These are phyloP conservation scores for Isabelozyma rhagii DNA, from an alignment of 805 yeast genomes.

Conservation along the genomic window DNA sequence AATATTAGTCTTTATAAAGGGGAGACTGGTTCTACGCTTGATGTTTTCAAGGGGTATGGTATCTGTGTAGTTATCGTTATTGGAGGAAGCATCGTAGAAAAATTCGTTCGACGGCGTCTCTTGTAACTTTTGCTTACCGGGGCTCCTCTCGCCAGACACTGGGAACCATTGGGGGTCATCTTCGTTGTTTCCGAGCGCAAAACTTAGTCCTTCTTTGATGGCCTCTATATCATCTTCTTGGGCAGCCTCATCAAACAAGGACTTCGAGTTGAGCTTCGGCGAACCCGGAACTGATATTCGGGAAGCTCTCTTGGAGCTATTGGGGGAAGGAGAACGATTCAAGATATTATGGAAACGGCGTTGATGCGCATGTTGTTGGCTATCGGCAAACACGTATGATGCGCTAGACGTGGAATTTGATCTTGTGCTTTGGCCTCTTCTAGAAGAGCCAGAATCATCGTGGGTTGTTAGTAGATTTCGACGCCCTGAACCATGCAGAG, in stretches of 20 bases:
- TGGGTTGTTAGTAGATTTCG: neutral
- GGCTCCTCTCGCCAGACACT: neutral
- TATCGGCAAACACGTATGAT: neutral
- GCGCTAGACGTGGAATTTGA: neutral
- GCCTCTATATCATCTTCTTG: slow-evolving; percentile 28
- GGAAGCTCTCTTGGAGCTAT: neutral
- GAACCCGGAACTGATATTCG: neutral
- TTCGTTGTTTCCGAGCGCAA: slow-evolving; percentile 29
- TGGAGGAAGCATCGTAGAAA: slow-evolving; percentile 1
- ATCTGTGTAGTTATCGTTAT: slow-evolving; percentile 8
- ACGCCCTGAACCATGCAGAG: neutral
- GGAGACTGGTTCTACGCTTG: neutral
- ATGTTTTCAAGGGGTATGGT: slow-evolving; percentile 16
- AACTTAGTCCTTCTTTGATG: slow-evolving; percentile 27
- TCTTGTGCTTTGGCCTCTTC: neutral
- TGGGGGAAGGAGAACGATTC: neutral
- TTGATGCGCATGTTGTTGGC: neutral
- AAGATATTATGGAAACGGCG: neutral
- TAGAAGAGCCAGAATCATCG: neutral
- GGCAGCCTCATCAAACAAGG: slow-evolving; percentile 22
- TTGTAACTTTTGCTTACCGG: slow-evolving; percentile 4
- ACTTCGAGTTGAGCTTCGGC: slow-evolving; percentile 14
- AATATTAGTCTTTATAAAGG: neutral
- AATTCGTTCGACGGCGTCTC: neutral
- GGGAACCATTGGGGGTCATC: slow-evolving; percentile 31